Percentiles rank a stretch among this genome's conserved stretches.
Evolutionary conservation across 495 filamentous ascomycete species (phyloP).

Genomic region (Neurospora sp.): DNA sequence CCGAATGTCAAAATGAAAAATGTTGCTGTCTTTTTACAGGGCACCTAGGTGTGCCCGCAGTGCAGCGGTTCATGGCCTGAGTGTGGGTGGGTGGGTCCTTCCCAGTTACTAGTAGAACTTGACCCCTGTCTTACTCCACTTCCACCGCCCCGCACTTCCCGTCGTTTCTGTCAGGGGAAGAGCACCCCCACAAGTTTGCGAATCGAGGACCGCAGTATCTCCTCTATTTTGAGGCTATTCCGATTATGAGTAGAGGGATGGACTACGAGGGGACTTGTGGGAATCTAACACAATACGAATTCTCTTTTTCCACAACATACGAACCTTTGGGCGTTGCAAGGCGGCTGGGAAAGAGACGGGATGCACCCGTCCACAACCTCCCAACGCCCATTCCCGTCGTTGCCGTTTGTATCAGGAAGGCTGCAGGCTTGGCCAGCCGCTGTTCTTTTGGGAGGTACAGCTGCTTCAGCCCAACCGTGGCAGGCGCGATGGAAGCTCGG

Average conservation of each 20-base stretch:
- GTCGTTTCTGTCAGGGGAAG: neutral
- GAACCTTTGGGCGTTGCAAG: neutral
- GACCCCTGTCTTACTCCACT: neutral
- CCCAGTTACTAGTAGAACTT: neutral
- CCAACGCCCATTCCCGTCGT: neutral
- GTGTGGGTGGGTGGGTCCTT: neutral
- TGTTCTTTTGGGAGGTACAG: neutral
- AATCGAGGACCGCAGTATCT: neutral
- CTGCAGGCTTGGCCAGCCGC: neutral
- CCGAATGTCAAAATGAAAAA: neutral
- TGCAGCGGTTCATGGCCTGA: neutral
- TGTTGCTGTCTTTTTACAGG: neutral
- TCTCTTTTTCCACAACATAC: neutral
- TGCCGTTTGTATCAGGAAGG: neutral
- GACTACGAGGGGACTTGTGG: neutral
- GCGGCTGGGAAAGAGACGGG: neutral
- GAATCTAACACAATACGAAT: neutral
- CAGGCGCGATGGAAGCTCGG: neutral
- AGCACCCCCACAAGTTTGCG: neutral
- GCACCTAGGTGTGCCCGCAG: neutral
- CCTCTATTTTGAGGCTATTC: neutral
- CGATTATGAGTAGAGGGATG: neutral
- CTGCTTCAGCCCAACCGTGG: neutral
- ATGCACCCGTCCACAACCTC: neutral
- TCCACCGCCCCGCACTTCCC: neutral